Conservation (phyloP, 345 rosid genomes). For the Eucalyptus sp. region DNA sequence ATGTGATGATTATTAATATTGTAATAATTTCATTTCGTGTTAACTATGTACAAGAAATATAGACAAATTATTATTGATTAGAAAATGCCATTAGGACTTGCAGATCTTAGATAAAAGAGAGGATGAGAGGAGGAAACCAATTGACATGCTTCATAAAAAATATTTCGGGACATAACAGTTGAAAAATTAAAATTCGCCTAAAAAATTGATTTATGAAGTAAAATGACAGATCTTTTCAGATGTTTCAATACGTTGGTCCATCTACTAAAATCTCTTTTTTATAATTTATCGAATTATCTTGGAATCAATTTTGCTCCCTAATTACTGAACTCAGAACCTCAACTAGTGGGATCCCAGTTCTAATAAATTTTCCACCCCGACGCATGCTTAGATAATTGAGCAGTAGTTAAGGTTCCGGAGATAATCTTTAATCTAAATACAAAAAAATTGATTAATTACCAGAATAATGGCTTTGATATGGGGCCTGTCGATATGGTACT, state of each 20-base stretch:
- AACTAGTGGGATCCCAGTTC: neutral
- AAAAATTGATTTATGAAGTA: neutral
- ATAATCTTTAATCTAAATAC: neutral
- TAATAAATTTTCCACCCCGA: neutral
- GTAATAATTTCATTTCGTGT: neutral
- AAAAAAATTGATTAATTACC: neutral
- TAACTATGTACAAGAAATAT: neutral
- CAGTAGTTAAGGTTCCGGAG: neutral
- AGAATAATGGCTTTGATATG: constrained; percentile 10
- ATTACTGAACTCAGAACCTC: neutral
- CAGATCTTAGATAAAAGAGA: neutral
- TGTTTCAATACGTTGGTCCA: too few relatives aligned
- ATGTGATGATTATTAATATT: neutral
- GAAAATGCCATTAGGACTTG: neutral
- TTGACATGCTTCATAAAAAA: neutral
- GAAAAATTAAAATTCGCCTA: neutral
- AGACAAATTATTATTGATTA: neutral
- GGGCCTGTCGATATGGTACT: constrained; percentile 2
- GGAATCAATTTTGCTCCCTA: neutral
- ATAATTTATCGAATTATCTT: neutral
- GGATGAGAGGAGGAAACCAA: neutral
- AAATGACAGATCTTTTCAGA: neutral
- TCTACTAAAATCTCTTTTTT: neutral
- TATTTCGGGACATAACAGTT: neutral
- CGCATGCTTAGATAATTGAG: neutral